Evolutionary conservation across 345 rosid species (phyloP).

Genomic region (Corymbia maculata): DNA sequence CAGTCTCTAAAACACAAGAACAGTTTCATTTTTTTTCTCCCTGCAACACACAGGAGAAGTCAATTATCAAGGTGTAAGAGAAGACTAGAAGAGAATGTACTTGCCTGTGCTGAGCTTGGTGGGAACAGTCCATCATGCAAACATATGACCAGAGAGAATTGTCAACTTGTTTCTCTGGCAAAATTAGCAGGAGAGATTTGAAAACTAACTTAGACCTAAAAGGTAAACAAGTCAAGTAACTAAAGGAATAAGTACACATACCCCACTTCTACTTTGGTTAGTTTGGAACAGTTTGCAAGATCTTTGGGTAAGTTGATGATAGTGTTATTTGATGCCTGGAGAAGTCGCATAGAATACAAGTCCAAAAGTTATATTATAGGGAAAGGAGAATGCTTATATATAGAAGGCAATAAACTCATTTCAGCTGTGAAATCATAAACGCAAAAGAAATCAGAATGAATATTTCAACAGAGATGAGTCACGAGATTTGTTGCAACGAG

Average conservation of each 20-base stretch:
- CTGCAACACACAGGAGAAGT: constrained; percentile 20
- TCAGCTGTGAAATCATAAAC: neutral
- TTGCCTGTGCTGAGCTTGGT: constrained; percentile 85
- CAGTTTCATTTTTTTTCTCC: constrained; percentile 37
- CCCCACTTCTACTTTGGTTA: constrained; percentile 81
- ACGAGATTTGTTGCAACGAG: neutral
- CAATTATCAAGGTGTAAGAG: neutral
- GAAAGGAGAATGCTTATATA: neutral
- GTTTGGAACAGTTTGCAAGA: constrained; percentile 55
- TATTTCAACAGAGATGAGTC: neutral
- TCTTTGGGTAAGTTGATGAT: constrained; percentile 60
- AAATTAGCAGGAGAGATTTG: neutral
- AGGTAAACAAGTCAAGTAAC: neutral
- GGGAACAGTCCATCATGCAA: constrained; percentile 66
- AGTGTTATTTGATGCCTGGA: constrained; percentile 71
- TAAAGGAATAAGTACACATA: constrained; percentile 1
- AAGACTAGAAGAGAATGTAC: neutral
- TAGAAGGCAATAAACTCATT: neutral
- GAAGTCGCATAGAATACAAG: neutral
- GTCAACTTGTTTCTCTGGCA: constrained; percentile 72
- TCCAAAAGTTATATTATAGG: neutral
- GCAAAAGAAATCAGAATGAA: neutral
- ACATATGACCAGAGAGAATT: constrained; percentile 36
- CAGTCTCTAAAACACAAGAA: constrained; percentile 25
- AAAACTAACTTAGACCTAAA: neutral